phyloP scores from a whole-genome alignment of 1,284 basidiomycete genomes.

The Trichosporon faecale region DNA sequence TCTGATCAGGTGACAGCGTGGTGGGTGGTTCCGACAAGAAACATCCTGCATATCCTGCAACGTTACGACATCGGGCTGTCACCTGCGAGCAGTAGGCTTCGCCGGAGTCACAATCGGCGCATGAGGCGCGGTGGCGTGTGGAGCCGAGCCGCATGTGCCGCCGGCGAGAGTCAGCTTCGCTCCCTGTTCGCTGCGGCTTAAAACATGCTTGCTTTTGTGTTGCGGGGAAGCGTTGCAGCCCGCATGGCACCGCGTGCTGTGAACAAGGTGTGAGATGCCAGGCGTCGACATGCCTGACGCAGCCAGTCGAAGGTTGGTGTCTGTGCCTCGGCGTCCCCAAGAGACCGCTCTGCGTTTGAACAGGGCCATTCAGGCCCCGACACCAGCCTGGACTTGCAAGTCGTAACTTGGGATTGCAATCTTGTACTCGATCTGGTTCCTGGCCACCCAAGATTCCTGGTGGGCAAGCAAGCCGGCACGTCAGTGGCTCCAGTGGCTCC shows the following conservation, averaged over 20 bases:
- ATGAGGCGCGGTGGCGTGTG: background rate
- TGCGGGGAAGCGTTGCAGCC: background rate
- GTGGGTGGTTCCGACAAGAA: background rate
- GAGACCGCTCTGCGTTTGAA: too few species aligned
- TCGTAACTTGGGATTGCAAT: background rate
- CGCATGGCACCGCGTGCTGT: background rate
- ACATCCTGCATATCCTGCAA: background rate
- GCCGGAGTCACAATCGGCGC: background rate
- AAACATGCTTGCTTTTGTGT: background rate
- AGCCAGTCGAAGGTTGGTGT: background rate
- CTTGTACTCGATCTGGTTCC: background rate
- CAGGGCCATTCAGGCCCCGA: too few species aligned
- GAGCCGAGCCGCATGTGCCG: too few species aligned
- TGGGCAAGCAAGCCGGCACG: background rate
- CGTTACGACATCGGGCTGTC: background rate
- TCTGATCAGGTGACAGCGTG: background rate
- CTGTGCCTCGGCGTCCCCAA: background rate
- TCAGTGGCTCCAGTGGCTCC: too few species aligned
- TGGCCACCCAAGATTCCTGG: background rate
- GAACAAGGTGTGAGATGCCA: background rate
- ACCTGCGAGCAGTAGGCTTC: background rate
- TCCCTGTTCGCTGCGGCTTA: too few species aligned
- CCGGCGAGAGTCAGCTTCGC: background rate
- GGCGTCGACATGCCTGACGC: background rate
- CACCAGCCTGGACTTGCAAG: background rate